Conservation (phyloP, 1,284 basidiomycete species). For the Rhodotorula sp. region DNA sequence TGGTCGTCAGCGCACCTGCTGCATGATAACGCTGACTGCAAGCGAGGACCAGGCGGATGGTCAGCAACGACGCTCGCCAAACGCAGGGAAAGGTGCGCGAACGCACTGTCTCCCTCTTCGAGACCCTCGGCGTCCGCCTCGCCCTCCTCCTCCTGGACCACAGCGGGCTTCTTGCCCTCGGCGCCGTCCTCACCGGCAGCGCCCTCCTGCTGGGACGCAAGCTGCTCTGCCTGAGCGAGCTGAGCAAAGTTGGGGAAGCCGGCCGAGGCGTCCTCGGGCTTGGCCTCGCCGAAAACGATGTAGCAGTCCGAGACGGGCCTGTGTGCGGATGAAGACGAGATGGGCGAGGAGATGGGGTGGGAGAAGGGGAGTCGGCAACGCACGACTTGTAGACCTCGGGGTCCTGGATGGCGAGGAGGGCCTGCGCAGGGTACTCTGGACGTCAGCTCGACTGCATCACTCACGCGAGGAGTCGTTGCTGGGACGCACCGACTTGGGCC, state of each 20-base stretch:
- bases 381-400: slow-evolving; percentile 96
- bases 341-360: neutral
- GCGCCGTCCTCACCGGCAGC: slow-evolving; percentile 35
- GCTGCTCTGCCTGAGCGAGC: slow-evolving; percentile 23
- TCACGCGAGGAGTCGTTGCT: neutral
- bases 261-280: slow-evolving; percentile 52
- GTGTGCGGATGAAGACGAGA: neutral
- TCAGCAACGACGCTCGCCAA: neutral
- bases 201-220: slow-evolving; percentile 54
- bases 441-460: neutral
- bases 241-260: slow-evolving; percentile 20
- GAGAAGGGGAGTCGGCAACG: neutral
- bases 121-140: slow-evolving; percentile 52
- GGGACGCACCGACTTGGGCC: slow-evolving; percentile 47
- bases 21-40: slow-evolving; percentile 78
- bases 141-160: slow-evolving; percentile 44
- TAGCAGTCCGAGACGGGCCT: slow-evolving; percentile 89
- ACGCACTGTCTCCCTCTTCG: slow-evolving; percentile 75
- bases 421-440: slow-evolving; percentile 51
- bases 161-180: slow-evolving; percentile 7
- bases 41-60: neutral
- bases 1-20: slow-evolving; percentile 55
- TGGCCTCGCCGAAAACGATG: slow-evolving; percentile 98
- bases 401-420: slow-evolving; percentile 86
- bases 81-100: slow-evolving; percentile 1